phyloP scores from a whole-genome alignment of 345 rosid genomes.

The Dovyalis caffra region DNA sequence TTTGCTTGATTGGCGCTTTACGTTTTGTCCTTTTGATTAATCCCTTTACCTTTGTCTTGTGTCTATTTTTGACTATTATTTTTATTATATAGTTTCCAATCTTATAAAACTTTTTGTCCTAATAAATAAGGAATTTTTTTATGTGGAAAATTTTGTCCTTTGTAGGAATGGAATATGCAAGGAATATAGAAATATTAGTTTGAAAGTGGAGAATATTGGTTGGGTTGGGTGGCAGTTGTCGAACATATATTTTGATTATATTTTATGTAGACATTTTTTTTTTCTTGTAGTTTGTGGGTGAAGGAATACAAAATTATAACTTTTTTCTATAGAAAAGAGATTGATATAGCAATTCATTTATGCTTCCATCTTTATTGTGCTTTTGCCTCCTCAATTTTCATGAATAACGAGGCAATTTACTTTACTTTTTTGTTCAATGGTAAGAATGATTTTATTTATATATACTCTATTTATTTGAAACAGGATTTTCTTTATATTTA shows the following conservation, averaged over 20 bases:
- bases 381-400: too few relatives aligned
- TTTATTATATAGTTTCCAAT: background rate
- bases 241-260: too few relatives aligned
- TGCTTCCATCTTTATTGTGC: background rate
- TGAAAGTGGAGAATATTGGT: background rate
- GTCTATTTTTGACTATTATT: background rate
- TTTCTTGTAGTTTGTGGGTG: too few relatives aligned
- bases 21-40: conserved; percentile 23
- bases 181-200: background rate
- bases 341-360: too few relatives aligned
- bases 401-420: too few relatives aligned
- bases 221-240: background rate
- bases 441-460: too few relatives aligned
- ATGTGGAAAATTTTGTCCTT: conserved; percentile 5
- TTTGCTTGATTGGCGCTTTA: conserved; percentile 26
- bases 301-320: background rate
- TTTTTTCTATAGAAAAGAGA: conserved; percentile 4
- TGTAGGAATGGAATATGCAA: conserved; percentile 11
- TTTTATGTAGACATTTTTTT: too few relatives aligned
- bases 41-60: background rate
- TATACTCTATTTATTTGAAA: too few relatives aligned
- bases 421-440: too few relatives aligned
- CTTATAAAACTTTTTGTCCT: background rate
- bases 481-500: too few relatives aligned
- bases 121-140: background rate